Evolutionary conservation across 768 basidiomycete species (phyloP).

Genomic region (Lactarius indigo): DNA sequence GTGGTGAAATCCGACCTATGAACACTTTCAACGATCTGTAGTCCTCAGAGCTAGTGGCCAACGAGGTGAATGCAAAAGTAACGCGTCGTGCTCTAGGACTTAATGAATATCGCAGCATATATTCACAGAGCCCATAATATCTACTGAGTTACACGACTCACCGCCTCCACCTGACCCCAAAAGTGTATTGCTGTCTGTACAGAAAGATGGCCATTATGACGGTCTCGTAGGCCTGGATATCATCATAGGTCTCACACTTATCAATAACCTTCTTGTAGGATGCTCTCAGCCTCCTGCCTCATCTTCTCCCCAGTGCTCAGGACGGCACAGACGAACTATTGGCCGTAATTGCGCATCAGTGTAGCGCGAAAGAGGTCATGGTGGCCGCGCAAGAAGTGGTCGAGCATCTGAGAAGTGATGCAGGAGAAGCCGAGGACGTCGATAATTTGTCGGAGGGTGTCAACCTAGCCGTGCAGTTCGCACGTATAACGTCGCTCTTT

Average conservation of each 20-base stretch:
- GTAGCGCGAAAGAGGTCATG: constrained; percentile 41
- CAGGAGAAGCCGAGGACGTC: constrained; percentile 27
- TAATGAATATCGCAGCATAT: constrained; percentile 19
- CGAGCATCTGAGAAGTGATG: constrained; percentile 32
- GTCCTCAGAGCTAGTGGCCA: not conserved
- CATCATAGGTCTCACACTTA: not conserved
- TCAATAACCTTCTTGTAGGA: constrained; percentile 33
- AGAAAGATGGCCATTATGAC: constrained; percentile 15
- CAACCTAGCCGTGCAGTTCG: constrained; percentile 24
- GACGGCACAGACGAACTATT: constrained; percentile 36
- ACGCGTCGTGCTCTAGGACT: not conserved
- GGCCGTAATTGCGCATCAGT: constrained; percentile 30
- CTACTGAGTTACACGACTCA: constrained; percentile 22
- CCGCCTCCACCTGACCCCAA: constrained; percentile 19
- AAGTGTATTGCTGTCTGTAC: constrained; percentile 19
- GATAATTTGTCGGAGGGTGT: constrained; percentile 4
- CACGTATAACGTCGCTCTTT: constrained; percentile 29
- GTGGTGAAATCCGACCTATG: not conserved
- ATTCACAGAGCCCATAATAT: constrained; percentile 24
- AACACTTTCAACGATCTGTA: not conserved
- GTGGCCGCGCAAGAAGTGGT: constrained; percentile 40
- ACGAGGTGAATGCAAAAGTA: not conserved
- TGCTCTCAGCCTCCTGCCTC: constrained; percentile 38
- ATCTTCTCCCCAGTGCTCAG: constrained; percentile 33
- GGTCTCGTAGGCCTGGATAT: constrained; percentile 22